These are phyloP conservation scores for Bassia scoparia DNA, from an alignment of 148 eudicot genomes.

Conservation along the genomic window DNA sequence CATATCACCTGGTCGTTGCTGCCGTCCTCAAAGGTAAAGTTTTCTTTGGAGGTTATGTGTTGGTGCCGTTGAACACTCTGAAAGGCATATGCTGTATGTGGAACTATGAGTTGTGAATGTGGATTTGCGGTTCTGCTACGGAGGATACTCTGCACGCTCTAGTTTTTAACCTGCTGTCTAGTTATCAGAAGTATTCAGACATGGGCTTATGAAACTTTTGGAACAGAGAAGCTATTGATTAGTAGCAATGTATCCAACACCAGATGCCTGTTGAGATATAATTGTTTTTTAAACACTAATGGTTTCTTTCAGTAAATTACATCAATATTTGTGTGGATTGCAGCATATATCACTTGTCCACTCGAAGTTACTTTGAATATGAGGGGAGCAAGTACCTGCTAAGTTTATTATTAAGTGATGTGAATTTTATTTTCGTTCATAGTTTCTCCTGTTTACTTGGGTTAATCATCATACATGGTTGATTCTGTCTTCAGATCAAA, in stretches of 20 bases:
- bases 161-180: too few species aligned
- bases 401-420: slow-evolving; percentile 32
- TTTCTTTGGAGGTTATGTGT: too few species aligned
- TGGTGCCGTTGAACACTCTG: too few species aligned
- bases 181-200: slow-evolving; percentile 87
- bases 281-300: background rate
- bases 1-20: too few species aligned
- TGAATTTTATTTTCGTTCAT: too few species aligned
- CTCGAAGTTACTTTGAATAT: slow-evolving; percentile 85
- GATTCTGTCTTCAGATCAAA: slow-evolving; percentile 61
- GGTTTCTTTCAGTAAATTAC: slow-evolving; percentile 10
- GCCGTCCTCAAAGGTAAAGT: too few species aligned
- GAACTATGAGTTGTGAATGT: too few species aligned
- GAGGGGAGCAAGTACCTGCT: slow-evolving; percentile 99
- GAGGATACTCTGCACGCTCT: too few species aligned
- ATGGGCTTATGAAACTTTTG: slow-evolving; percentile 97
- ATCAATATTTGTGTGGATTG: slow-evolving; percentile 24
- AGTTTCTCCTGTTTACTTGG: too few species aligned
- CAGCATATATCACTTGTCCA: slow-evolving; percentile 99
- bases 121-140: too few species aligned
- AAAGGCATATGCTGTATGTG: too few species aligned
- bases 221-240: slow-evolving; percentile 89
- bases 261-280: background rate
- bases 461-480: background rate
- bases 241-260: slow-evolving; percentile 70